phyloP scores from a whole-genome alignment of 2,329 filamentous ascomycete species.

The Fusarium redolens region DNA sequence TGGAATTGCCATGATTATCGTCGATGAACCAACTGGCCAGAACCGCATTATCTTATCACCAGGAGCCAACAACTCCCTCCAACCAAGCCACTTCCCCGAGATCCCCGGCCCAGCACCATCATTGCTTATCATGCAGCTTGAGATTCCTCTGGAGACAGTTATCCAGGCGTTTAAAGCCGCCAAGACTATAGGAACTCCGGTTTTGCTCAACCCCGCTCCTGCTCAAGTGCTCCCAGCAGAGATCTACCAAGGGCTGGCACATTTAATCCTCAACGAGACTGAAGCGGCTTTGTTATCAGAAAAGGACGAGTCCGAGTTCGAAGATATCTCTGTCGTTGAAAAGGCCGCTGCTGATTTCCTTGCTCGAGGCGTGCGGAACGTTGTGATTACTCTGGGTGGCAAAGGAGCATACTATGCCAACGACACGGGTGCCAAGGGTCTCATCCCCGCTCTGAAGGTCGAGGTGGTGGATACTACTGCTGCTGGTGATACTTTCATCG shows the following conservation, averaged over 20 bases:
- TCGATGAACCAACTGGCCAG: conserved; percentile 78
- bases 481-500: conserved; percentile 94
- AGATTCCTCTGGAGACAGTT: conserved; percentile 75
- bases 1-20: conserved; percentile 80
- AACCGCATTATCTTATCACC: conserved; percentile 81
- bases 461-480: conserved; percentile 91
- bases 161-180: conserved; percentile 68
- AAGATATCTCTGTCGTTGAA: conserved; percentile 56
- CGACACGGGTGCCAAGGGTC: conserved; percentile 52
- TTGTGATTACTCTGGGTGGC: conserved; percentile 86
- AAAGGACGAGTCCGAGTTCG: conserved; percentile 60
- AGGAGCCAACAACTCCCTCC: conserved; percentile 72
- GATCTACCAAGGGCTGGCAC: conserved; percentile 75
- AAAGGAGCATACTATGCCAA: conserved; percentile 77
- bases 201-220: conserved; percentile 88
- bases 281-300: conserved; percentile 81
- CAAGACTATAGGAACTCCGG: conserved; percentile 61
- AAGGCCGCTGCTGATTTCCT: conserved; percentile 71
- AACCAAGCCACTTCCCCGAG: conserved; percentile 50
- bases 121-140: conserved; percentile 79
- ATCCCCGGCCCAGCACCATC: conserved; percentile 59
- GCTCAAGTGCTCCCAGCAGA: conserved; percentile 74
- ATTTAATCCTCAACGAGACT: conserved; percentile 90
- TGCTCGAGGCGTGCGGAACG: conserved; percentile 74
- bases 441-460: conserved; percentile 75